phyloP scores from a whole-genome alignment of 495 filamentous ascomycete species.

The Talaromyces ruber region DNA sequence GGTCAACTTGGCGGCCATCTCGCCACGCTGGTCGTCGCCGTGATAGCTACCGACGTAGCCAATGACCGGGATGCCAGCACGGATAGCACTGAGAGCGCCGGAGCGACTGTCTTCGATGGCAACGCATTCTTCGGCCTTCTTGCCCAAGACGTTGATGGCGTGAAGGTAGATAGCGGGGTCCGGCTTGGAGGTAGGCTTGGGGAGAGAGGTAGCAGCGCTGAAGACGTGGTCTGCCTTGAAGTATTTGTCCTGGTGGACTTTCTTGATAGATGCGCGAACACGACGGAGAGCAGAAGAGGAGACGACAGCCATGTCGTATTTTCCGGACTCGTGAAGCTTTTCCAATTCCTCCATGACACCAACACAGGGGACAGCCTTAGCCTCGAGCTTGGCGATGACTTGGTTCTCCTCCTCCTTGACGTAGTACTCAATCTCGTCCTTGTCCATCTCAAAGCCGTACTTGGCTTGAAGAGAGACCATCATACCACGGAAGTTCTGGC shows the following conservation, averaged over 20 bases:
- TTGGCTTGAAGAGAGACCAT: conserved; percentile 65
- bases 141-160: conserved; percentile 66
- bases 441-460: conserved; percentile 59
- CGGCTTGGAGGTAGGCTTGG: conserved; percentile 78
- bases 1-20: conserved; percentile 62
- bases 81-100: conserved; percentile 69
- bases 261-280: conserved; percentile 72
- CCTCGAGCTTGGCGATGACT: conserved; percentile 71
- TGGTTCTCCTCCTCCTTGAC: conserved; percentile 73
- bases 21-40: conserved; percentile 53
- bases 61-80: conserved; percentile 75
- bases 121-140: conserved; percentile 67
- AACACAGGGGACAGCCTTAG: conserved; percentile 64
- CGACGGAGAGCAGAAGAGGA: conserved; percentile 70
- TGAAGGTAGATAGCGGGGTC: conserved; percentile 88
- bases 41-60: conserved; percentile 83
- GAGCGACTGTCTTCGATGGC: conserved; percentile 88
- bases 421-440: conserved; percentile 64
- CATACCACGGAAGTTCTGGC: conserved; percentile 96
- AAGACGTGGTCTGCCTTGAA: conserved; percentile 69
- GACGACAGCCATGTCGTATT: conserved; percentile 78
- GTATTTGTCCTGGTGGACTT: conserved; percentile 71
- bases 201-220: conserved; percentile 73
- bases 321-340: conserved; percentile 48
- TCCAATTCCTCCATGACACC: conserved; percentile 63